Evolutionary conservation across 805 yeast species (phyloP), one percentile per base, ranked within the genome.

Genomic region (Saturnispora zaruensis): DNA sequence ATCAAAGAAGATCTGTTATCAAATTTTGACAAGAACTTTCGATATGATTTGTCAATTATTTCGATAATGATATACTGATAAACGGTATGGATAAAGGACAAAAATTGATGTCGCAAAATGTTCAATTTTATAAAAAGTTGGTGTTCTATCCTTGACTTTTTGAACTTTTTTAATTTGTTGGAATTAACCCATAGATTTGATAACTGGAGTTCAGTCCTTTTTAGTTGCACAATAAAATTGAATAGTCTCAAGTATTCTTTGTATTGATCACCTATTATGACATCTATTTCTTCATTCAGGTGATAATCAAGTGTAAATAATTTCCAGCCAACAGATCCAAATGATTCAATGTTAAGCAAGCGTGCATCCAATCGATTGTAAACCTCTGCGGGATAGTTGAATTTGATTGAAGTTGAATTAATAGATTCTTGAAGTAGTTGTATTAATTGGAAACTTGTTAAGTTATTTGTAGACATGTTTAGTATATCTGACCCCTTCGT

Each of bases 251-350:
- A 69, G 62, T 91, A 91, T 48, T 79, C 86, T 50, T 72, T 72
- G 44, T 73, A 73, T 18, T 72, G 67, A 24, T 71, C 67, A 36
- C 82, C 68, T 16, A 91, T 69, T 3, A 85, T 73, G 25, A 75
- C 69, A 7, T 78, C 71, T 41, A 84, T 62, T 0, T 85, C 85
- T 13, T 70, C 56, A 18, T 61, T 65, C 4, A 77, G 62, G 48
- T 76, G 70, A 63, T 86, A 93, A 60, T 89, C 97, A 34, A 90
- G 68, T 0, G 96, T 87, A 63, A 91, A 90, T 2, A 86, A 88
- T 61, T 90, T 95, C 96, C 96, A 90, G 0, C 96, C 96, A 46
- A 79, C 66, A 26, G 53, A 81, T 0, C 87, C 84, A 56, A 82
- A 40, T 16, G 47, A 87, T 3, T 82, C 82, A 45, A 84, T 67